These are phyloP conservation scores for Hypoxylon sp. DNA, from an alignment of 2,329 filamentous ascomycete species.

Conservation along the genomic window DNA sequence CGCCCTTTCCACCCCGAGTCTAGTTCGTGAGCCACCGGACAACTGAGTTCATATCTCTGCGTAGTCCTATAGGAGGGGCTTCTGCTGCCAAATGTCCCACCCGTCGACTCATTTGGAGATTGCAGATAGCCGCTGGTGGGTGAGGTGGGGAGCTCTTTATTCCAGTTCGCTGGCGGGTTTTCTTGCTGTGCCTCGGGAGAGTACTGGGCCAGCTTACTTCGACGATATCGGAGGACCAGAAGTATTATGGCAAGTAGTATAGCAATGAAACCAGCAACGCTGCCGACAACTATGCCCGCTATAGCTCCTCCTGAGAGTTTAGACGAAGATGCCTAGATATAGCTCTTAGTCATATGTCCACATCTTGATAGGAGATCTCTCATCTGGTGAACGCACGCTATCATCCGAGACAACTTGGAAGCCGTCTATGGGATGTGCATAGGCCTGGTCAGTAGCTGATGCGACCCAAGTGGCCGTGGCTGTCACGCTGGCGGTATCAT, in stretches of 20 bases:
- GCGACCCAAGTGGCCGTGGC: constrained; percentile 32
- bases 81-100: neutral
- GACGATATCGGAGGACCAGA: constrained; percentile 22
- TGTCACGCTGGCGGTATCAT: constrained; percentile 33
- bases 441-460: constrained; percentile 36
- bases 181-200: constrained; percentile 4
- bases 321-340: constrained; percentile 2
- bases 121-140: constrained; percentile 15
- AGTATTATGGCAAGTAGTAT: constrained; percentile 27
- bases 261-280: constrained; percentile 9
- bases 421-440: constrained; percentile 41
- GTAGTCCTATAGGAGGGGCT: constrained; percentile 11
- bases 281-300: constrained; percentile 31
- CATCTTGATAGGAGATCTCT: neutral
- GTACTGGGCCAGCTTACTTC: constrained; percentile 4
- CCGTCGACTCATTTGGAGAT: constrained; percentile 6
- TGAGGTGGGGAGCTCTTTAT: constrained; percentile 22
- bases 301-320: constrained; percentile 31
- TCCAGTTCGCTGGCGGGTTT: constrained; percentile 1
- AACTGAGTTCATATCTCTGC: constrained; percentile 24
- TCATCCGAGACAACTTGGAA: constrained; percentile 10
- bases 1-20: constrained; percentile 28
- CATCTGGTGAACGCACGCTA: constrained; percentile 15
- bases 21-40: constrained; percentile 17
- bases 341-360: constrained; percentile 2